A percentile compares a stretch with the other conserved stretches of the same genome.
phyloP scores from a whole-genome alignment of 345 rosid species.

The Salix brachista region DNA sequence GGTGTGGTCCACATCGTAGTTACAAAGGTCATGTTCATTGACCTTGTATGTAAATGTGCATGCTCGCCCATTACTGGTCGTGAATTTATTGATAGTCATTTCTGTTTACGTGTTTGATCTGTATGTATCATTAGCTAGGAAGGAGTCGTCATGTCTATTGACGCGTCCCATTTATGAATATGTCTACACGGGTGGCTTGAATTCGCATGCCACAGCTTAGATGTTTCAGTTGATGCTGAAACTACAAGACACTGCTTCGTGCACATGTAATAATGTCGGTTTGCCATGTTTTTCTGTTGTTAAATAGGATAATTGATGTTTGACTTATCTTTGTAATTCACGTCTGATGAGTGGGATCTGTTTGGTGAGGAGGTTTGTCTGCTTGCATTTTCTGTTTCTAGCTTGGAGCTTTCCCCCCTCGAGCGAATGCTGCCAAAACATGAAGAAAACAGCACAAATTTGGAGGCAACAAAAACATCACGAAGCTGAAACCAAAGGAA shows the following conservation, averaged over 20 bases:
- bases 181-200: too few species aligned
- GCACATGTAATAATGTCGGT: too few species aligned
- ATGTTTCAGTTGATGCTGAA: too few species aligned
- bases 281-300: too few species aligned
- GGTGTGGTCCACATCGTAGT: background rate
- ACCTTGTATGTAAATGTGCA: background rate
- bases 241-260: too few species aligned
- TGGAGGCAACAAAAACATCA: background rate
- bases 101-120: background rate
- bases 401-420: background rate
- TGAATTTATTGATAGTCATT: background rate
- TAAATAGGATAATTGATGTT: too few species aligned
- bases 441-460: background rate
- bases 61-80: conserved; percentile 2
- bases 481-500: background rate
- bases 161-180: too few species aligned
- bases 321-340: too few species aligned
- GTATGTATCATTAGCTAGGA: too few species aligned
- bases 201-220: too few species aligned
- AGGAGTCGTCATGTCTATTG: too few species aligned
- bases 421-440: background rate
- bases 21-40: background rate
- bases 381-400: background rate
- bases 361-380: background rate
- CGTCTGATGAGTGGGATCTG: background rate